A percentile compares a stretch with the other conserved stretches of the same genome.
Evolutionary conservation across 2,329 filamentous ascomycete species (phyloP).

Genomic region (Fusarium zealandicum): DNA sequence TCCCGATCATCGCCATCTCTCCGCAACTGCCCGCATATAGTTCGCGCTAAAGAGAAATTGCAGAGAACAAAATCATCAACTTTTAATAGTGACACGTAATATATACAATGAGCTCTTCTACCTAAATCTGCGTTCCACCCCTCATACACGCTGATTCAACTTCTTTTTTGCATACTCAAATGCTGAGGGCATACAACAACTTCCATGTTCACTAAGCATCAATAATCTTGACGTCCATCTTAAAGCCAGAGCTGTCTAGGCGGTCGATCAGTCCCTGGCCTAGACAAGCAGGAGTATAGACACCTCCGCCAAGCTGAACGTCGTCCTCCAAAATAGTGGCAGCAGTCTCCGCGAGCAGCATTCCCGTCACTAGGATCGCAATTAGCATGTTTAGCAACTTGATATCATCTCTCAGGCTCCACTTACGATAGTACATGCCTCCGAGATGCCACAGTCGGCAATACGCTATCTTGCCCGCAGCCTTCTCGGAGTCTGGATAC

Average conservation of each 20-base stretch:
- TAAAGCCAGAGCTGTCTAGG: constrained; percentile 66
- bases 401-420: neutral
- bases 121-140: too few species aligned
- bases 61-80: too few species aligned
- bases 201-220: constrained; percentile 17
- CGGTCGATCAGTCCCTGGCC: constrained; percentile 72
- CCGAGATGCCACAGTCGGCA: constrained; percentile 64
- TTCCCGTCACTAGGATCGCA: constrained; percentile 65
- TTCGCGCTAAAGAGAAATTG: too few species aligned
- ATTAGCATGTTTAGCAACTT: constrained; percentile 6
- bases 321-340: constrained; percentile 70
- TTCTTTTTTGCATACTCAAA: too few species aligned
- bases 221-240: constrained; percentile 62
- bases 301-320: constrained; percentile 66
- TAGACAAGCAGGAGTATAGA: constrained; percentile 75
- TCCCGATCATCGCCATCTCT: too few species aligned
- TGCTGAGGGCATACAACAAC: neutral
- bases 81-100: too few species aligned
- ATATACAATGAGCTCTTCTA: too few species aligned
- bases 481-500: constrained; percentile 61
- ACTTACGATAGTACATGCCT: constrained; percentile 70
- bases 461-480: constrained; percentile 57
- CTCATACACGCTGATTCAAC: too few species aligned
- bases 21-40: too few species aligned
- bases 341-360: constrained; percentile 70